phyloP scores from a whole-genome alignment of 2,329 filamentous ascomycete genomes.

The Trichoderma gracile region DNA sequence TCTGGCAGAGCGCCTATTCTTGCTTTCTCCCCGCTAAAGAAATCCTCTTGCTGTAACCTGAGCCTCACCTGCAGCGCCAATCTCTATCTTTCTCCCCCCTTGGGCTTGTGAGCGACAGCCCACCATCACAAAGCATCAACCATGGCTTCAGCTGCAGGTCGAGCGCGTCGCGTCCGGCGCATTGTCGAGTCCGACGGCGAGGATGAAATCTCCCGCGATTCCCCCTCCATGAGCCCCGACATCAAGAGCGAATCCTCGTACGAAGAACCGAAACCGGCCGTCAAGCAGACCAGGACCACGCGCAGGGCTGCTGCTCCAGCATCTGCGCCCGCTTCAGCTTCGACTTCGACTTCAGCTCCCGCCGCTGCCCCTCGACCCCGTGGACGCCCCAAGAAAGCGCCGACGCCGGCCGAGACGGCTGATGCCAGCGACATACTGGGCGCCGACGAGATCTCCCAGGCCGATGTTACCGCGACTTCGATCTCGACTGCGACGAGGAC shows the following conservation, averaged over 20 bases:
- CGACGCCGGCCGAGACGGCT: conserved; percentile 34
- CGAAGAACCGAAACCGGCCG: conserved; percentile 59
- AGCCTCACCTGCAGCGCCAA: too few relatives aligned
- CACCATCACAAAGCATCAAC: conserved; percentile 31
- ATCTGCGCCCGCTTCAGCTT: conserved; percentile 30
- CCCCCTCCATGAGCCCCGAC: conserved; percentile 57
- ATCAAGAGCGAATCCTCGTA: conserved; percentile 79
- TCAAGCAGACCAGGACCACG: conserved; percentile 49
- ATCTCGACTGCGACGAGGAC: neutral
- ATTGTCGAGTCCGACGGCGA: conserved; percentile 84
- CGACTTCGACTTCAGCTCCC: conserved; percentile 41
- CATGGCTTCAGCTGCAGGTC: conserved; percentile 39
- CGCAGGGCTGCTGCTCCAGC: conserved; percentile 34
- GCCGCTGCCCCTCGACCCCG: conserved; percentile 46
- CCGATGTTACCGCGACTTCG: conserved; percentile 19
- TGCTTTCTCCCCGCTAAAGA: too few relatives aligned
- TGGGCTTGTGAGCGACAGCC: conserved; percentile 23
- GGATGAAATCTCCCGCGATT: conserved; percentile 54
- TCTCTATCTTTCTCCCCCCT: neutral
- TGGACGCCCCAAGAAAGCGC: conserved; percentile 47
- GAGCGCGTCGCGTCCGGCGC: conserved; percentile 55
- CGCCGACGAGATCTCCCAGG: conserved; percentile 22
- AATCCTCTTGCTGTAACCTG: neutral
- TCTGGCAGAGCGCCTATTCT: neutral
- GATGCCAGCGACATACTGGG: conserved; percentile 24